A percentile compares a stretch with the other conserved stretches of the same genome.
Conservation (phyloP, 1,284 basidiomycete genomes). For the Naganishia liquefaciens region DNA sequence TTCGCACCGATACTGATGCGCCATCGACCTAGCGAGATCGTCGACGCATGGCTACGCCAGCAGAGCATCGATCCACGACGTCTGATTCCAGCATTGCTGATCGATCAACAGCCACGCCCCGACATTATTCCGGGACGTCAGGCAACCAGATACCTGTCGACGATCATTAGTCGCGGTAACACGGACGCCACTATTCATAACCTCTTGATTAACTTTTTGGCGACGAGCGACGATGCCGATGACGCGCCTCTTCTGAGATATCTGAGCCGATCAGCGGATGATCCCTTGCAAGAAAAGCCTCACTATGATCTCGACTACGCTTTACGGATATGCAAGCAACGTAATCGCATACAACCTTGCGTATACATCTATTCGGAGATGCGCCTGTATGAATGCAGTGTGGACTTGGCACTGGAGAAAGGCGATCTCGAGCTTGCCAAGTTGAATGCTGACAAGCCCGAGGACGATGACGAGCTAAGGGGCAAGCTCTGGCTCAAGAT, state of each 20-base stretch:
- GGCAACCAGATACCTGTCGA: conserved; percentile 81
- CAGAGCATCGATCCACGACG: conserved; percentile 74
- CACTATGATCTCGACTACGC: conserved; percentile 98
- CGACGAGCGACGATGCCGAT: conserved; percentile 60
- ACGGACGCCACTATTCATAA: conserved; percentile 90
- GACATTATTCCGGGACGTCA: conserved; percentile 60
- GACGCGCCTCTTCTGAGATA: conserved; percentile 83
- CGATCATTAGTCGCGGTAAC: conserved; percentile 74
- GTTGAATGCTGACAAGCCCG: conserved; percentile 88
- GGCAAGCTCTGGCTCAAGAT: conserved; percentile 99
- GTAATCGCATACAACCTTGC: conserved; percentile 81
- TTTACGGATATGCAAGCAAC: conserved; percentile 81
- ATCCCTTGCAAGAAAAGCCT: conserved; percentile 79
- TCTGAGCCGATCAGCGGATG: conserved; percentile 76
- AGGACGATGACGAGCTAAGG: conserved; percentile 78
- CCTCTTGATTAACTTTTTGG: conserved; percentile 83
- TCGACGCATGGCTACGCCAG: conserved; percentile 89
- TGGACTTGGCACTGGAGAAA: conserved; percentile 89
- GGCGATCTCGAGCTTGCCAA: conserved; percentile 91
- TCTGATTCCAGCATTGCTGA: conserved; percentile 82
- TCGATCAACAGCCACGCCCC: conserved; percentile 66
- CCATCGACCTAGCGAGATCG: conserved; percentile 80
- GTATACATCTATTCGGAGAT: conserved; percentile 98
- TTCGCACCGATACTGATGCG: conserved; percentile 86
- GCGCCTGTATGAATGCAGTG: conserved; percentile 93